phyloP scores from a whole-genome alignment of 148 eudicot genomes.

The Heliamphora exappendiculata region DNA sequence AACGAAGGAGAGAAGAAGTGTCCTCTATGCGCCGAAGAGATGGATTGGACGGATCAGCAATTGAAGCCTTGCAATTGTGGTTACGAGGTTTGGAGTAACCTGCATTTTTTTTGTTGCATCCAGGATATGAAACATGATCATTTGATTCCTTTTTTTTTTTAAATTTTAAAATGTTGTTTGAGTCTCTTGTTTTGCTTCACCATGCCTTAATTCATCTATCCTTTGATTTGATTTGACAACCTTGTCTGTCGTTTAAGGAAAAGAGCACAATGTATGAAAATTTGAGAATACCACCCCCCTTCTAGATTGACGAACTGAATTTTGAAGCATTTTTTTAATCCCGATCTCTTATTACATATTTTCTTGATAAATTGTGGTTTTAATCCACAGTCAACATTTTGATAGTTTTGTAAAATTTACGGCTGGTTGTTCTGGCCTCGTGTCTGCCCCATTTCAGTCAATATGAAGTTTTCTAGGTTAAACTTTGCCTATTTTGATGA shows the following conservation, averaged over 20 bases:
- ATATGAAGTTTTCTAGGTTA: not conserved
- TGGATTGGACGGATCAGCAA: constrained; percentile 70
- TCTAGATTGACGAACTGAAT: not conserved
- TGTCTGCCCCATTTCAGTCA: not conserved
- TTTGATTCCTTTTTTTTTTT: not conserved
- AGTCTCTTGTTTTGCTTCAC: not conserved
- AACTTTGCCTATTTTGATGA: not conserved
- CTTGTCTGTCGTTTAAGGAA: not conserved
- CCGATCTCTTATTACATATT: not conserved
- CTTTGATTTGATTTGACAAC: not conserved
- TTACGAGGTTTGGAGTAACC: constrained; percentile 30
- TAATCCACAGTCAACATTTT: not conserved
- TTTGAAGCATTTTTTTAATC: not conserved
- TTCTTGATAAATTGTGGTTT: not conserved
- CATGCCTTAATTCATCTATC: not conserved
- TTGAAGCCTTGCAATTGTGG: constrained; percentile 59
- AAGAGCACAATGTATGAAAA: not conserved
- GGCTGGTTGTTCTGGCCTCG: not conserved
- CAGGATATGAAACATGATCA: not conserved
- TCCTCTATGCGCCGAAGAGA: constrained; percentile 55
- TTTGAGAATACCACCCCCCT: not conserved
- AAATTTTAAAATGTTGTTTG: not conserved
- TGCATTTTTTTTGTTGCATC: not conserved
- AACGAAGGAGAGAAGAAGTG: constrained; percentile 48
- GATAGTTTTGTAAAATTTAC: not conserved